Conservation (phyloP, 2,329 filamentous ascomycete genomes). For the Neofusicoccum sp. region DNA sequence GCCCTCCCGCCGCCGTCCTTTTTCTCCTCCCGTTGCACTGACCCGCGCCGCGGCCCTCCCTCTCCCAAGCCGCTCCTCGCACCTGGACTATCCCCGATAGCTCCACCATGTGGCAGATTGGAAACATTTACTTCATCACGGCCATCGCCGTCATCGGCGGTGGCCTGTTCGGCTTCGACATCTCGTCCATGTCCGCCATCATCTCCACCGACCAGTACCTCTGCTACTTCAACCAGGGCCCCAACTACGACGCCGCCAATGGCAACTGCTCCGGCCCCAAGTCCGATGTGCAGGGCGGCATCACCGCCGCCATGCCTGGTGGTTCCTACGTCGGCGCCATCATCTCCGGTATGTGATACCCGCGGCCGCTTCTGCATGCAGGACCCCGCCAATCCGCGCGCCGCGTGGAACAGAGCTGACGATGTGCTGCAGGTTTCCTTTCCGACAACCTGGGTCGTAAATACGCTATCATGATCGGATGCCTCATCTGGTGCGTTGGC, state of each 20-base stretch:
- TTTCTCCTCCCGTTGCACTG: not conserved
- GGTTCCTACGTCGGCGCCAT: slow-evolving; percentile 70
- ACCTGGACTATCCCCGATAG: not conserved
- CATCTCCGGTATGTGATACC: slow-evolving; percentile 42
- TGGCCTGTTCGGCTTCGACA: slow-evolving; percentile 74
- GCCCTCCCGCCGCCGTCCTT: not conserved
- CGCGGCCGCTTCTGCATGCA: slow-evolving; percentile 1
- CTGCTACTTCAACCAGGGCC: slow-evolving; percentile 68
- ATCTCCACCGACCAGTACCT: slow-evolving; percentile 70
- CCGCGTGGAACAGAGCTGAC: not conserved
- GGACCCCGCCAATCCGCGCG: not conserved
- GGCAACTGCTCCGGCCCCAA: slow-evolving; percentile 55
- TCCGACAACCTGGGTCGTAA: slow-evolving; percentile 61
- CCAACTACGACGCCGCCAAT: slow-evolving; percentile 30
- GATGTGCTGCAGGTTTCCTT: slow-evolving; percentile 40
- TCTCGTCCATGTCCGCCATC: slow-evolving; percentile 37
- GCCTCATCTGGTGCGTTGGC: slow-evolving; percentile 59
- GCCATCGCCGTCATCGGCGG: slow-evolving; percentile 63
- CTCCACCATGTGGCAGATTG: slow-evolving; percentile 37
- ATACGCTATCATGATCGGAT: slow-evolving; percentile 55
- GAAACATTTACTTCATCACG: slow-evolving; percentile 62
- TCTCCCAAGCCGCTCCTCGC: not conserved
- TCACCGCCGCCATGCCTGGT: slow-evolving; percentile 71
- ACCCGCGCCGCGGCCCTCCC: not conserved
- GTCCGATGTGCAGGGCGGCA: slow-evolving; percentile 64